phyloP scores from a whole-genome alignment of 257 asterid species.

The Solanum rostratum region DNA sequence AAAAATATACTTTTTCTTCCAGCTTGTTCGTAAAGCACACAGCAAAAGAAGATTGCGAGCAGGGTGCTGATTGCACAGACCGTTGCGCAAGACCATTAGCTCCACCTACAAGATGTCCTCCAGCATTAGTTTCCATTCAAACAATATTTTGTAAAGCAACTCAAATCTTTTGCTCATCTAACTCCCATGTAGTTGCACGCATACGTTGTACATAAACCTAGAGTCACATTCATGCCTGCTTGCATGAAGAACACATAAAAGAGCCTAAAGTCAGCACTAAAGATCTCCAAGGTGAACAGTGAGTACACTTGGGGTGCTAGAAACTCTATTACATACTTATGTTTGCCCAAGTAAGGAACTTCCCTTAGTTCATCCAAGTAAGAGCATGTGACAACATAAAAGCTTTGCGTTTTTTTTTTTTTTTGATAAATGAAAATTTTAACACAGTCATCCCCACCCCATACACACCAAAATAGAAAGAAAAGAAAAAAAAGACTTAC shows the following conservation, averaged over 20 bases:
- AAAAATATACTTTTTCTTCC: constrained; percentile 22
- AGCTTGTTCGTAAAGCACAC: constrained; percentile 18
- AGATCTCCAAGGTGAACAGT: not conserved
- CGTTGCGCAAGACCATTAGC: constrained; percentile 16
- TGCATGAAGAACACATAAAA: not conserved
- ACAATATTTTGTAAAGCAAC: not conserved
- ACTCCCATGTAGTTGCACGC: not conserved
- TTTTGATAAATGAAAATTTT: not conserved
- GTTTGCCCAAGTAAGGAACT: not conserved
- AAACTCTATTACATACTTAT: not conserved
- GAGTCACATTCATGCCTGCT: not conserved
- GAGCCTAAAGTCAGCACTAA: not conserved
- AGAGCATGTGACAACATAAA: not conserved
- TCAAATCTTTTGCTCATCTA: not conserved
- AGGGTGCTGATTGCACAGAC: constrained; percentile 20
- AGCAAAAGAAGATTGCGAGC: constrained; percentile 22
- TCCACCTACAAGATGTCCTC: constrained; percentile 24
- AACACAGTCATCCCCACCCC: not conserved
- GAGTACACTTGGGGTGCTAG: not conserved
- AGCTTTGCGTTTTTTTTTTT: not conserved
- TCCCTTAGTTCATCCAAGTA: not conserved
- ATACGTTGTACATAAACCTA: not conserved
- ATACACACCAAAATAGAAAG: not conserved
- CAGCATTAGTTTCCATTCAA: not conserved
- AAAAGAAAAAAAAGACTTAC: not conserved